phyloP scores from a whole-genome alignment of 1,284 basidiomycete genomes.

The Ustilago crameri region DNA sequence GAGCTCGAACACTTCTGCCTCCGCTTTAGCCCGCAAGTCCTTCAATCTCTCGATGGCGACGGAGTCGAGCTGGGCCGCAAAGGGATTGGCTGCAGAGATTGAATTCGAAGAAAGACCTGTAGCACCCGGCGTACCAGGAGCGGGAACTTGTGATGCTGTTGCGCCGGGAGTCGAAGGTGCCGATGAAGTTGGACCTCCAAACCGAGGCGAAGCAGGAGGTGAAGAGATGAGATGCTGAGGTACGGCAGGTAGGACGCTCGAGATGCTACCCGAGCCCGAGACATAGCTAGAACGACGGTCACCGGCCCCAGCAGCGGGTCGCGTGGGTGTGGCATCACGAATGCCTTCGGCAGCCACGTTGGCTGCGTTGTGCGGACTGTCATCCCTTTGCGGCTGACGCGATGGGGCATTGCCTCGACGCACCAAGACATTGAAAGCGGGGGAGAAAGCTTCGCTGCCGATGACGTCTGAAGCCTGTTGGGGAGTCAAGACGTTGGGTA shows the following conservation, averaged over 20 bases:
- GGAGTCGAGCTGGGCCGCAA: constrained; percentile 42
- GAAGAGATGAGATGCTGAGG: constrained; percentile 49
- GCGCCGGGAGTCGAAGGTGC: constrained; percentile 16
- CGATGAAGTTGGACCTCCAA: constrained; percentile 8
- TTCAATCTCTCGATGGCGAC: constrained; percentile 49
- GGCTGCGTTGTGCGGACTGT: background rate
- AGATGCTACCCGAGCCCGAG: constrained; percentile 11
- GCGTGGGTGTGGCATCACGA: constrained; percentile 35
- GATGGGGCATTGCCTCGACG: constrained; percentile 6
- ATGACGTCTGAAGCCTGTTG: constrained; percentile 29
- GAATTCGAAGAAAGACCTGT: constrained; percentile 2
- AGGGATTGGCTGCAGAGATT: constrained; percentile 9
- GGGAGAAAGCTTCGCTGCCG: constrained; percentile 37
- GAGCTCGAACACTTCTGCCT: constrained; percentile 52
- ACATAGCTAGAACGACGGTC: constrained; percentile 27
- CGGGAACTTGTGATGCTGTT: constrained; percentile 9
- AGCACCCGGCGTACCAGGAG: background rate
- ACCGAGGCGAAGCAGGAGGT: constrained; percentile 33
- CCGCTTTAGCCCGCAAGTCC: constrained; percentile 46
- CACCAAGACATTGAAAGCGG: constrained; percentile 42
- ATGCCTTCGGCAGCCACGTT: background rate
- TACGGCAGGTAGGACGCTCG: constrained; percentile 37
- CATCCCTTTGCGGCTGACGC: background rate
- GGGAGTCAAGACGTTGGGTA: constrained; percentile 38
- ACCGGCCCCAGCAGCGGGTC: constrained; percentile 15